A percentile compares a stretch with the other conserved stretches of the same genome.
Evolutionary conservation across 768 basidiomycete species (phyloP).

Genomic region (Clitopilus passeckerianus): DNA sequence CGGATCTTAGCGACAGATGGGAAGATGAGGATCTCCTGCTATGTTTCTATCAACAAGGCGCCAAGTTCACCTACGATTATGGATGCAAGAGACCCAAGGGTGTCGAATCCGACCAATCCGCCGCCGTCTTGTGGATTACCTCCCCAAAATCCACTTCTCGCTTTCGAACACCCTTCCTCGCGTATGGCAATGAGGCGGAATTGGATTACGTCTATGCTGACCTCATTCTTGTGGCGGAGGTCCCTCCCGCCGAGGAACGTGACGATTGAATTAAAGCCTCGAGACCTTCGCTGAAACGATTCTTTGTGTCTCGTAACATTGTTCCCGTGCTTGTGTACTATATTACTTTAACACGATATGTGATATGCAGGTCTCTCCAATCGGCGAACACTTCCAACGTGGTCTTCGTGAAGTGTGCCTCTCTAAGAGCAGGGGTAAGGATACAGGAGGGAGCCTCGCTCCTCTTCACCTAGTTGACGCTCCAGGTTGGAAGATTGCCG

Average conservation of each 20-base stretch:
- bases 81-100: neutral
- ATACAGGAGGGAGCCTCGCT: too few relatives aligned
- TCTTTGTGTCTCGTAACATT: too few relatives aligned
- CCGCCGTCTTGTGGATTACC: constrained; percentile 6
- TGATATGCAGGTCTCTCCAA: too few relatives aligned
- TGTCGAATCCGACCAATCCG: neutral
- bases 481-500: too few relatives aligned
- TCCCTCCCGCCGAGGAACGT: neutral
- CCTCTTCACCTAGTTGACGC: too few relatives aligned
- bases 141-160: constrained; percentile 6
- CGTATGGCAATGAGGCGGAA: constrained; percentile 20
- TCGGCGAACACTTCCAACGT: too few relatives aligned
- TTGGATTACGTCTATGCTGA: neutral
- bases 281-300: too few relatives aligned
- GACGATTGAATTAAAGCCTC: neutral
- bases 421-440: too few relatives aligned
- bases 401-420: too few relatives aligned
- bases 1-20: too few relatives aligned
- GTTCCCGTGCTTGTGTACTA: too few relatives aligned
- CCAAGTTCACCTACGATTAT: neutral
- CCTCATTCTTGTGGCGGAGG: neutral
- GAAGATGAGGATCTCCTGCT: neutral
- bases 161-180: constrained; percentile 10
- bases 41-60: neutral
- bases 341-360: too few relatives aligned